phyloP scores from a whole-genome alignment of 2,329 filamentous ascomycete species.

The Aspergillus ruber region DNA sequence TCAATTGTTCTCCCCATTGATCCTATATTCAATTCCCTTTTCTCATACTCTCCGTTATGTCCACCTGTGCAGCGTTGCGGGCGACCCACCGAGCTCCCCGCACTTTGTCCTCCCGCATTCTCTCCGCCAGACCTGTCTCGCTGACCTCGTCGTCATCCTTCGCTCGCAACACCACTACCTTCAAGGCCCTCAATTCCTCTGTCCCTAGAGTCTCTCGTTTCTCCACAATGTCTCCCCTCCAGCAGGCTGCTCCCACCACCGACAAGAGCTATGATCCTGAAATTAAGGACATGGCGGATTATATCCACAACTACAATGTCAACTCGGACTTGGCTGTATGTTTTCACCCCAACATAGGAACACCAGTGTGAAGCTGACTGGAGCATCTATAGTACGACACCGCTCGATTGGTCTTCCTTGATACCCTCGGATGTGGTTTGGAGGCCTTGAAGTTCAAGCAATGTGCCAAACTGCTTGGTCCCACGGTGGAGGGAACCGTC shows the following conservation, averaged over 20 bases:
- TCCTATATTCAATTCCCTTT: neutral
- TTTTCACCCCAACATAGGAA: too few species aligned
- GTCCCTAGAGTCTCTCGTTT: conserved; percentile 28
- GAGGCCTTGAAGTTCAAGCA: conserved; percentile 94
- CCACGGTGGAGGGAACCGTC: conserved; percentile 79
- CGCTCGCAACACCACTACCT: conserved; percentile 7
- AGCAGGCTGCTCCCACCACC: conserved; percentile 30
- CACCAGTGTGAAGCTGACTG: neutral
- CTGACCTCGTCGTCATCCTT: conserved; percentile 12
- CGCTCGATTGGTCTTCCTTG: conserved; percentile 90
- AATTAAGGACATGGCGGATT: conserved; percentile 90
- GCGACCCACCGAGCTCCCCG: conserved; percentile 36
- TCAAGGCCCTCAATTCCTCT: conserved; percentile 9
- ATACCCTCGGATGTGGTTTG: conserved; percentile 93
- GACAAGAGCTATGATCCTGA: conserved; percentile 73
- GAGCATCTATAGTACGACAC: conserved; percentile 62
- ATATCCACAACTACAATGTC: conserved; percentile 87
- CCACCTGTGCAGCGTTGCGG: conserved; percentile 35
- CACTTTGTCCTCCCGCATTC: conserved; percentile 45
- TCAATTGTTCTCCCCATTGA: neutral
- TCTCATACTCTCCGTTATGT: conserved; percentile 25
- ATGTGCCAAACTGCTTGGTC: conserved; percentile 90
- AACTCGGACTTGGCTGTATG: conserved; percentile 88
- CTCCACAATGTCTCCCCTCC: conserved; percentile 39
- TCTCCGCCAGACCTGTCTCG: conserved; percentile 22